Evolutionary conservation across 2,329 filamentous ascomycete genomes (phyloP).

Genomic region (Kalmusia sp.): DNA sequence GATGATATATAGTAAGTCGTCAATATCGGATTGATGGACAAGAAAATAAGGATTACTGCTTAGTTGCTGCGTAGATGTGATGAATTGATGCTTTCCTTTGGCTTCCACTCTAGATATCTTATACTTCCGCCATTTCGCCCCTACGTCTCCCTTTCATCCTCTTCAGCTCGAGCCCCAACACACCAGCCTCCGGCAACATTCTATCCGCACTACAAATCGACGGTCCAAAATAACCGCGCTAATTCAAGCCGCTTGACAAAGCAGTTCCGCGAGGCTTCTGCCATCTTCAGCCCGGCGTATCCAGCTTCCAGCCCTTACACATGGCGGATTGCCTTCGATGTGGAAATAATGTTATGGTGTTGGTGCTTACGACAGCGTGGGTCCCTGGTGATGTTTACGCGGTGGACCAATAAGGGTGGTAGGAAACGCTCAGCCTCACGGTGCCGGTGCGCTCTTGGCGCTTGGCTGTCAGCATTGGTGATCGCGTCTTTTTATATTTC

Average conservation of each 20-base stretch:
- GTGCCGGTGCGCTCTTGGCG: not conserved
- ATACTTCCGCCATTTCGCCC: not conserved
- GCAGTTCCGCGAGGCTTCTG: not conserved
- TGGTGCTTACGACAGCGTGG: not conserved
- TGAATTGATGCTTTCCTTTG: not conserved
- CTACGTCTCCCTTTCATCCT: not conserved
- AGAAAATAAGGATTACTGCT: not conserved
- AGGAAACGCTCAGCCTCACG: not conserved
- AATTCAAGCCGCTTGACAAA: not conserved
- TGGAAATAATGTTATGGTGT: not conserved
- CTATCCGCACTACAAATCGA: not conserved
- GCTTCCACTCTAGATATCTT: not conserved
- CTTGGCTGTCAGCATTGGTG: conserved; percentile 6
- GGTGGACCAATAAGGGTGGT: not conserved
- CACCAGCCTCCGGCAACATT: not conserved
- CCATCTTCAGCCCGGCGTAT: not conserved
- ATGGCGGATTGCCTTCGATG: not conserved
- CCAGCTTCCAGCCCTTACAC: not conserved
- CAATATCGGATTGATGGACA: not conserved
- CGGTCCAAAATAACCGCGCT: not conserved
- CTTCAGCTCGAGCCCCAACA: not conserved
- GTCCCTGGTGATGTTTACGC: not conserved
- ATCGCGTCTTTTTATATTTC: conserved; percentile 4
- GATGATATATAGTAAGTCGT: not conserved
- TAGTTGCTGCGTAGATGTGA: not conserved